Evolutionary conservation across 306 rosid species (phyloP).

Genomic region (Glycine tomentella): DNA sequence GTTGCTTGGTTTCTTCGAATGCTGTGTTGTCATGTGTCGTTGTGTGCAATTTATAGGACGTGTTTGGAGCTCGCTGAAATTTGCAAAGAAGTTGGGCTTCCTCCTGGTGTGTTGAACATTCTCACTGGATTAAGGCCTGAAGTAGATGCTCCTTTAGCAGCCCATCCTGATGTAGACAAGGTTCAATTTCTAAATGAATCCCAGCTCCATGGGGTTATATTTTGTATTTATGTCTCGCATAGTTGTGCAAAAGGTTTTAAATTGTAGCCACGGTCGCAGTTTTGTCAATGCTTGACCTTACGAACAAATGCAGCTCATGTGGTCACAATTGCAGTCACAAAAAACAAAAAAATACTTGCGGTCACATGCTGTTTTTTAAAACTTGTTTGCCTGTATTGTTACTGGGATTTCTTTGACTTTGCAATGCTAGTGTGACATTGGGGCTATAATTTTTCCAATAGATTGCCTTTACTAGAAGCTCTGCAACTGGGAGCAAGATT

Average conservation of each 20-base stretch:
- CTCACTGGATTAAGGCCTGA: conserved; percentile 90
- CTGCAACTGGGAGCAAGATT: conserved; percentile 86
- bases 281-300: no score
- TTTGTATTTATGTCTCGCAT: not conserved
- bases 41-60: conserved; percentile 60
- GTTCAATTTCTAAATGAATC: conserved; percentile 47
- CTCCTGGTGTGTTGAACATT: conserved; percentile 81
- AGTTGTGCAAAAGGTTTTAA: not conserved
- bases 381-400: not conserved
- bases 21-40: not conserved
- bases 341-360: no score
- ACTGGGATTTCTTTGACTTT: conserved; percentile 21
- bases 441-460: conserved; percentile 50
- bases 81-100: conserved; percentile 85
- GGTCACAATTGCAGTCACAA: no score
- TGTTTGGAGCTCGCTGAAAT: conserved; percentile 87
- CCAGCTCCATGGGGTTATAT: conserved; percentile 10
- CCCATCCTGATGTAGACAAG: conserved; percentile 95
- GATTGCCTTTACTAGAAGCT: conserved; percentile 98
- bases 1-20: not conserved
- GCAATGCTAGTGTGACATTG: conserved; percentile 17
- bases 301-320: no score
- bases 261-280: no score
- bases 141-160: conserved; percentile 96
- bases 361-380: not conserved